Conservation (phyloP, 1,284 basidiomycete species). For the Sporisorium sorghi region DNA sequence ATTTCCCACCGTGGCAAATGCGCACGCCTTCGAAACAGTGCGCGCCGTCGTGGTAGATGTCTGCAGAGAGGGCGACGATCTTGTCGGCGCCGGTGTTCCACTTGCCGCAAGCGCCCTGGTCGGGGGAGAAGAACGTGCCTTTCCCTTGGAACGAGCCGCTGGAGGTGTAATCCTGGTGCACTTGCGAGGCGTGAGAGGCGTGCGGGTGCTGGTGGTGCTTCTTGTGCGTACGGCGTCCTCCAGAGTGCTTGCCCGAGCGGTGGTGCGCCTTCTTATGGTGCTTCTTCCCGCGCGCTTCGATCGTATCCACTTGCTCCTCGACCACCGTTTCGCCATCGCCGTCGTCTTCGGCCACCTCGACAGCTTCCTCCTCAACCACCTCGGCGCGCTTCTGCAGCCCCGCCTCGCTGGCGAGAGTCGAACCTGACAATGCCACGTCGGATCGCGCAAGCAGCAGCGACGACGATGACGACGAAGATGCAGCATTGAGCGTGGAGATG, state of each 20-base stretch:
- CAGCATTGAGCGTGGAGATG: constrained; percentile 5
- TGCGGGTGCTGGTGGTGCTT: constrained; percentile 9
- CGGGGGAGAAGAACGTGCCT: constrained; percentile 37
- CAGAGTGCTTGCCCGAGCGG: constrained; percentile 19
- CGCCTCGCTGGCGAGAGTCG: neutral
- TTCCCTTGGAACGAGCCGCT: constrained; percentile 24
- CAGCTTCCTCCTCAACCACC: neutral
- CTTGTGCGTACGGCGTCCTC: neutral
- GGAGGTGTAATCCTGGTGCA: neutral
- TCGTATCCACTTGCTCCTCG: constrained; percentile 6
- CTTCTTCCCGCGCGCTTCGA: constrained; percentile 14
- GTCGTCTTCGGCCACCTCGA: constrained; percentile 2
- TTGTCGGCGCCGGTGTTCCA: constrained; percentile 31
- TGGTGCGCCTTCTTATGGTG: constrained; percentile 21
- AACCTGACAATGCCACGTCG: constrained; percentile 1
- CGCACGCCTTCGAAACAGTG: constrained; percentile 23
- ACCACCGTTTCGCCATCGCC: constrained; percentile 8
- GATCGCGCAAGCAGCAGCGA: constrained; percentile 12
- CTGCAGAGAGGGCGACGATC: constrained; percentile 37
- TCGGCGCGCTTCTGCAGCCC: constrained; percentile 5
- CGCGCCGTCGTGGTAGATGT: constrained; percentile 31
- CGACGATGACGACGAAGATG: constrained; percentile 9
- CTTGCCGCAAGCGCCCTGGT: constrained; percentile 40
- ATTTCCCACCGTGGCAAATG: constrained; percentile 27
- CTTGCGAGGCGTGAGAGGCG: neutral